Evolutionary conservation across 169 alveolate species (phyloP), one percentile per base, ranked within the genome.

Genomic region (Cardiosporidium cionae): DNA sequence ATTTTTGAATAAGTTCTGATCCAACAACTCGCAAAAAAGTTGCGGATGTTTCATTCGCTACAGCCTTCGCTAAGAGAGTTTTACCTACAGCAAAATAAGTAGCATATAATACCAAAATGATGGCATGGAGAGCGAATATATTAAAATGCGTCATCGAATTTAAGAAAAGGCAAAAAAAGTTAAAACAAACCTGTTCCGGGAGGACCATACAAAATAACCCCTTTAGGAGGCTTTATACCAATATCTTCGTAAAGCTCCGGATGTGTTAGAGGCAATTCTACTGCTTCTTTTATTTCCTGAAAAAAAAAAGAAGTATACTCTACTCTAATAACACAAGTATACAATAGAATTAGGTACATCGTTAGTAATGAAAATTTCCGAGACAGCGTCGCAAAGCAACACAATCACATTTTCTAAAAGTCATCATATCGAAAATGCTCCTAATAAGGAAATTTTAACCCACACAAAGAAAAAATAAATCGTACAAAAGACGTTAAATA

Each of bases 1-100:
- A 98, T 88, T 98, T 98, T 87, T 98, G 98, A 73, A 98, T 95
- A 65, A 98, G 89, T 81, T 98, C 99, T 7, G 98, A 92, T 5
- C 99, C 99, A 31, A 93, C 99, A 16, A 98, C 99, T 65, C 99
- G 93, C 74, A 98, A 87, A 83, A 98, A 98, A 2, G 99, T 96
- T 6, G 99, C 99, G 27, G 97, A 92, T 0, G 99, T 98, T 83
- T 98, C 98, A 83, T 96, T 90, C 3, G 98, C 98, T 33, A 94
- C 98, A 7, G 98, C 98, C 86, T 92, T 92, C 31, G 98, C 98
- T 68, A 94, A 76, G 28, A 94, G 78, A 1, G 98, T 94, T 82
- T 94, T 94, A 1, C 98, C 98, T 16, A 94, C 70, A 28, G 68
- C 82, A 52, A 23, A 16, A 78, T 9, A 16, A 4, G 9, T 23